These are phyloP conservation scores for Paramecium biaurelia DNA, from an alignment of 73 alveolate genomes.

Conservation along the genomic window DNA sequence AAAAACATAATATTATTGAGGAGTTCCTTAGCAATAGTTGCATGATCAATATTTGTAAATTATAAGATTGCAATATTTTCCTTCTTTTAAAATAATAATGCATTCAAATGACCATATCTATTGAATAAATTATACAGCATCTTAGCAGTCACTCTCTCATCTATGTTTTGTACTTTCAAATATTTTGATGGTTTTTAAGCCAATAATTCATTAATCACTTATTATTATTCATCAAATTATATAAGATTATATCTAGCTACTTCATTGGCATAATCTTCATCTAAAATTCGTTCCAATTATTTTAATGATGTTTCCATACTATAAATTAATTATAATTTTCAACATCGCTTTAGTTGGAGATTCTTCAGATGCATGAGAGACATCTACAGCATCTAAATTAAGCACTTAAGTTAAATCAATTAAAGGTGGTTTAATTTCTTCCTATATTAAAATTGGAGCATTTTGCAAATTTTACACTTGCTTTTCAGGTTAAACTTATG, in stretches of 20 bases:
- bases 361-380: neutral
- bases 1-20: slow-evolving; percentile 34
- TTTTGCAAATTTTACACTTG: neutral
- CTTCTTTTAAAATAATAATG: neutral
- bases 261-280: slow-evolving; percentile 39
- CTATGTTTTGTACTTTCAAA: neutral
- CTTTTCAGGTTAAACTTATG: neutral
- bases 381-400: neutral
- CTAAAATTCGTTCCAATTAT: slow-evolving; percentile 14
- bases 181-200: neutral
- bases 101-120: slow-evolving; percentile 5
- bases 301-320: slow-evolving; percentile 21
- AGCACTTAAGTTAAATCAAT: neutral
- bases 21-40: slow-evolving; percentile 37
- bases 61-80: neutral
- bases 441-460: neutral
- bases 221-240: neutral
- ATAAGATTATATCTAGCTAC: neutral
- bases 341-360: slow-evolving; percentile 15
- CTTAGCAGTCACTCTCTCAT: slow-evolving; percentile 13
- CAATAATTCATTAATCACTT: neutral
- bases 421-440: neutral
- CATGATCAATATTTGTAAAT: neutral
- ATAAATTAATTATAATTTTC: neutral
- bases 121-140: slow-evolving; percentile 21